Evolutionary conservation across 352 stramenopile species (phyloP).

Genomic region (Phytophthora colocasiae): DNA sequence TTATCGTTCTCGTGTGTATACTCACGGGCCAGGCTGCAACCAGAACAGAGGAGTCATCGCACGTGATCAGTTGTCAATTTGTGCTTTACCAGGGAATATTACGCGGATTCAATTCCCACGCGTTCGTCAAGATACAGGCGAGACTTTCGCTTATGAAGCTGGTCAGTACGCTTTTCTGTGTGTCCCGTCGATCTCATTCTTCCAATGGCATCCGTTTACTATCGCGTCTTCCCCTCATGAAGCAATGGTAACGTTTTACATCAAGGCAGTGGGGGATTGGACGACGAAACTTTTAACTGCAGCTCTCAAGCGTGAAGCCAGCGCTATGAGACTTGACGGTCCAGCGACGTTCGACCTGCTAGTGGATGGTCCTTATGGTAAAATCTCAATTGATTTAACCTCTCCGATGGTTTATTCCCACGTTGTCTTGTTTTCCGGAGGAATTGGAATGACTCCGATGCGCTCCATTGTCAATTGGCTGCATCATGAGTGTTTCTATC

Average conservation of each 20-base stretch:
- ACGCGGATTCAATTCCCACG: constrained; percentile 57
- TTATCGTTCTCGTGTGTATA: constrained; percentile 38
- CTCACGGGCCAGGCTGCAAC: constrained; percentile 23
- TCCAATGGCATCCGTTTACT: constrained; percentile 92
- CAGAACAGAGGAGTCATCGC: constrained; percentile 34
- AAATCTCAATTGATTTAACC: constrained; percentile 51
- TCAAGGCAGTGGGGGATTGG: constrained; percentile 71
- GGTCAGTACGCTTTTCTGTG: constrained; percentile 87
- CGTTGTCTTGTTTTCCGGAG: constrained; percentile 52
- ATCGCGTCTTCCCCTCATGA: constrained; percentile 81
- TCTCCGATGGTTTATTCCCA: constrained; percentile 52
- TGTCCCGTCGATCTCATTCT: constrained; percentile 64
- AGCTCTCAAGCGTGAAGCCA: constrained; percentile 44
- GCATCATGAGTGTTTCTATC: constrained; percentile 37
- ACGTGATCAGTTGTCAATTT: constrained; percentile 38
- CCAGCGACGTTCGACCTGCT: constrained; percentile 43
- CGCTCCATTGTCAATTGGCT: constrained; percentile 55
- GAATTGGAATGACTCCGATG: constrained; percentile 66
- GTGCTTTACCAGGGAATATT: constrained; percentile 43
- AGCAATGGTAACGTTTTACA: constrained; percentile 71
- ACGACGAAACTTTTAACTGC: constrained; percentile 58
- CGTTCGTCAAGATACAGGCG: constrained; percentile 43
- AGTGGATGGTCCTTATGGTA: constrained; percentile 62
- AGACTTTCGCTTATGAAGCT: constrained; percentile 49
- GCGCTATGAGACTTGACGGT: constrained; percentile 34